phyloP scores from a whole-genome alignment of 495 filamentous ascomycete genomes.

The Haplographium delicatum region DNA sequence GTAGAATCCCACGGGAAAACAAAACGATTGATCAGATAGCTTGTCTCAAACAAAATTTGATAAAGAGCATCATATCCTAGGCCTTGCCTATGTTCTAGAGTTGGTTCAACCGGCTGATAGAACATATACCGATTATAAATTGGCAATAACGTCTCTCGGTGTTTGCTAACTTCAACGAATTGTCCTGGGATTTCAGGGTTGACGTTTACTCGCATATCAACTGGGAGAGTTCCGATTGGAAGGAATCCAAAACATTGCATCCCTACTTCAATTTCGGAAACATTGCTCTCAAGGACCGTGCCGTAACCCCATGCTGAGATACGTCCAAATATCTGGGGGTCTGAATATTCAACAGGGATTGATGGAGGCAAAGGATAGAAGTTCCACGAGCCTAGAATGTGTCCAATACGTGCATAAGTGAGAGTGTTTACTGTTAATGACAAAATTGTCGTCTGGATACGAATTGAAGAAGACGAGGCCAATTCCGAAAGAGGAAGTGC shows the following conservation, averaged over 20 bases:
- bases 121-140: conserved; percentile 50
- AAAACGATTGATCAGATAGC: conserved; percentile 42
- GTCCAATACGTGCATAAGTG: conserved; percentile 45
- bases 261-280: conserved; percentile 27
- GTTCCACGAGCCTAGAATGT: conserved; percentile 44
- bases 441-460: conserved; percentile 39
- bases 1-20: conserved; percentile 35
- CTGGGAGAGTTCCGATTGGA: conserved; percentile 34
- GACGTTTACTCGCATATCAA: conserved; percentile 28
- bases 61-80: conserved; percentile 39
- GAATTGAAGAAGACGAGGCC: conserved; percentile 32
- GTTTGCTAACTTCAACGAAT: conserved; percentile 37
- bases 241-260: conserved; percentile 35
- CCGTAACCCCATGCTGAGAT: conserved; percentile 54
- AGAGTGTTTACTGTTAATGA: conserved; percentile 52
- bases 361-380: conserved; percentile 30
- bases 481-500: conserved; percentile 26
- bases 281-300: conserved; percentile 42
- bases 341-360: conserved; percentile 48
- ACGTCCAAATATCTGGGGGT: conserved; percentile 43
- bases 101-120: conserved; percentile 17
- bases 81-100: conserved; percentile 15
- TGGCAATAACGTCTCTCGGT: conserved; percentile 39
- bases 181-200: conserved; percentile 25
- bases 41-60: conserved; percentile 38